phyloP scores from a whole-genome alignment of 1,284 basidiomycete species.

The Volvariella surrecta region DNA sequence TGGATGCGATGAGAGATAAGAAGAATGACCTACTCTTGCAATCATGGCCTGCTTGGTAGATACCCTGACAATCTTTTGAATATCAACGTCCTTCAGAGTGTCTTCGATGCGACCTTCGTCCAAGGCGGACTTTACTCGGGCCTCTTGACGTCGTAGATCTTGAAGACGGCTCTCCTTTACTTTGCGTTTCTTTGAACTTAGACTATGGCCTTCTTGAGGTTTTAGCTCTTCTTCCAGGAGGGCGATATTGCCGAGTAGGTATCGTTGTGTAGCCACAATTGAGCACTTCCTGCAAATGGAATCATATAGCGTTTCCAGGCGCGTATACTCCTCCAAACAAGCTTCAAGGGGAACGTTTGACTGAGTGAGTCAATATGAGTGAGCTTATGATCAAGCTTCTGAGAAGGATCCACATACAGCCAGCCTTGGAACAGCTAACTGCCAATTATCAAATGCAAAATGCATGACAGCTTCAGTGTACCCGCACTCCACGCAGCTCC shows the following conservation, averaged over 20 bases:
- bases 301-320: constrained; percentile 72
- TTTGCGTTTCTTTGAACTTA: constrained; percentile 10
- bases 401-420: constrained; percentile 26
- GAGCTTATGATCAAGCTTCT: constrained; percentile 4
- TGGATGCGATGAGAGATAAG: constrained; percentile 4
- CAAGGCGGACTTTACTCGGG: constrained; percentile 53
- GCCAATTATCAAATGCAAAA: constrained; percentile 77
- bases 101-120: constrained; percentile 73
- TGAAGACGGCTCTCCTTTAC: constrained; percentile 69
- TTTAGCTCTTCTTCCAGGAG: constrained; percentile 31
- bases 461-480: constrained; percentile 89
- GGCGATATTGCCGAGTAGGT: constrained; percentile 51
- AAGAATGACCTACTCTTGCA: constrained; percentile 51
- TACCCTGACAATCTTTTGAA: constrained; percentile 66
- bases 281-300: constrained; percentile 82
- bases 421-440: constrained; percentile 64
- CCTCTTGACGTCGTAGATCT: constrained; percentile 58
- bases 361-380: constrained; percentile 23
- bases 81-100: constrained; percentile 63
- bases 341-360: constrained; percentile 58
- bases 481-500: constrained; percentile 75
- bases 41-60: constrained; percentile 86
- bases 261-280: constrained; percentile 57
- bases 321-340: constrained; percentile 76
- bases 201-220: not conserved